phyloP scores from a whole-genome alignment of 108 stramenopile genomes.

The Thalassiosira profunda region DNA sequence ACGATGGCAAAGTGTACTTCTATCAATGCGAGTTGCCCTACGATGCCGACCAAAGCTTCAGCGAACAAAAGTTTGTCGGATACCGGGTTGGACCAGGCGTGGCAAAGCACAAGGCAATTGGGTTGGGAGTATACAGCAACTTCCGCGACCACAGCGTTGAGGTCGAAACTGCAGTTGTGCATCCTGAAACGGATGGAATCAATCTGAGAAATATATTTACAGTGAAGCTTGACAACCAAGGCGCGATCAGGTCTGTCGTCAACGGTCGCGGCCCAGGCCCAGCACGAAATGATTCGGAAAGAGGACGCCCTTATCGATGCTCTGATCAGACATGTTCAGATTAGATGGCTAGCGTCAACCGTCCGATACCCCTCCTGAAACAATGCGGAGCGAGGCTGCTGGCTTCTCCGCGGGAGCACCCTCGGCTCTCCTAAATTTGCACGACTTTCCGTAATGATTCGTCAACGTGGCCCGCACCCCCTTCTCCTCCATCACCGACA shows the following conservation, averaged over 20 bases:
- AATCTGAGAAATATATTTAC: constrained; percentile 60
- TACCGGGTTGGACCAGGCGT: constrained; percentile 53
- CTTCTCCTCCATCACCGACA: constrained; percentile 19
- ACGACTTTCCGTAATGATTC: constrained; percentile 48
- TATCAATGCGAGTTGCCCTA: constrained; percentile 87
- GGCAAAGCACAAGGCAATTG: constrained; percentile 41
- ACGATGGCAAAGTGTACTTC: constrained; percentile 62
- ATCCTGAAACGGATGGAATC: constrained; percentile 24
- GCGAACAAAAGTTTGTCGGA: constrained; percentile 48
- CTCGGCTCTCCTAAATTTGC: not conserved
- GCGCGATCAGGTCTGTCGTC: constrained; percentile 30
- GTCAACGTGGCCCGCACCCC: constrained; percentile 24
- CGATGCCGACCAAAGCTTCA: constrained; percentile 54
- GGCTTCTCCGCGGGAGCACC: not conserved
- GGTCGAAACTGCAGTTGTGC: constrained; percentile 37
- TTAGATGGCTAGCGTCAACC: no score
- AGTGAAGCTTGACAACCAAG: constrained; percentile 54
- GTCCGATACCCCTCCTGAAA: no score
- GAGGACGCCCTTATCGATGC: constrained; percentile 30
- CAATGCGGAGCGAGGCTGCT: constrained; percentile 16
- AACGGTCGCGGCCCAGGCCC: constrained; percentile 39
- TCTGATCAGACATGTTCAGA: constrained; percentile 10
- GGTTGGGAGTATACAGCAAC: constrained; percentile 70
- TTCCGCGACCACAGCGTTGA: constrained; percentile 45
- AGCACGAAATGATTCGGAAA: constrained; percentile 4